Evolutionary conservation across 441 rosid species (phyloP).

Genomic region (Hura crepitans): DNA sequence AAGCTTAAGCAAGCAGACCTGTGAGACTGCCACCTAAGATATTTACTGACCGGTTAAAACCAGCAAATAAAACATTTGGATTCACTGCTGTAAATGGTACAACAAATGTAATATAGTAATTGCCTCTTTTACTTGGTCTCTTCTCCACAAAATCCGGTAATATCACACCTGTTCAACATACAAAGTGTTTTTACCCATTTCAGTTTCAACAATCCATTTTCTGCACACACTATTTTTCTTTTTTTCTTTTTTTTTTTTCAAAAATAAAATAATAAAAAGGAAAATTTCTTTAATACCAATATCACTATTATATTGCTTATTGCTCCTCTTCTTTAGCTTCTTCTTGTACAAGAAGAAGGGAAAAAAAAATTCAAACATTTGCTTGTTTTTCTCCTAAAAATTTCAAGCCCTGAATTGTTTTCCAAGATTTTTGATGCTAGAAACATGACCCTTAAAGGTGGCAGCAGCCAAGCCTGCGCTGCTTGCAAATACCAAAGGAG

Average conservation of each 20-base stretch:
- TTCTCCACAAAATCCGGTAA: slow-evolving; percentile 44
- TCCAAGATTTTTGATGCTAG: slow-evolving; percentile 33
- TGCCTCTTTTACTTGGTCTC: slow-evolving; percentile 39
- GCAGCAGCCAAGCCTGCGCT: slow-evolving; percentile 84
- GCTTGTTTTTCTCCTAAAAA: background rate
- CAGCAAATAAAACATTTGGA: slow-evolving; percentile 1
- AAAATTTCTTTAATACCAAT: slow-evolving; percentile 2
- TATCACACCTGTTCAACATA: slow-evolving; percentile 44
- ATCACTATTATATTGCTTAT: background rate
- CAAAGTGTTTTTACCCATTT: slow-evolving; percentile 26
- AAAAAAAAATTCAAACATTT: background rate
- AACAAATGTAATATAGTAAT: background rate
- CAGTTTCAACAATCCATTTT: slow-evolving; percentile 22
- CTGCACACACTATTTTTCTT: too few species aligned
- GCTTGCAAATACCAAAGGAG: slow-evolving; percentile 85
- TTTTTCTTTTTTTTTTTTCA: background rate
- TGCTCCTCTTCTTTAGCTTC: background rate
- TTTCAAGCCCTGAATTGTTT: too few species aligned
- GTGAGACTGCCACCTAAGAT: too few species aligned
- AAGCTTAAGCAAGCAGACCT: too few species aligned
- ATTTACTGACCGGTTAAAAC: too few species aligned
- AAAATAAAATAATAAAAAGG: too few species aligned
- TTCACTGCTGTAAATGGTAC: too few species aligned
- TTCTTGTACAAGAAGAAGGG: background rate
- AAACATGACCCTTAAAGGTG: slow-evolving; percentile 78